A percentile compares a stretch with the other conserved stretches of the same genome.
phyloP scores from a whole-genome alignment of 2,329 filamentous ascomycete genomes.

The Parascedosporium putredinis region DNA sequence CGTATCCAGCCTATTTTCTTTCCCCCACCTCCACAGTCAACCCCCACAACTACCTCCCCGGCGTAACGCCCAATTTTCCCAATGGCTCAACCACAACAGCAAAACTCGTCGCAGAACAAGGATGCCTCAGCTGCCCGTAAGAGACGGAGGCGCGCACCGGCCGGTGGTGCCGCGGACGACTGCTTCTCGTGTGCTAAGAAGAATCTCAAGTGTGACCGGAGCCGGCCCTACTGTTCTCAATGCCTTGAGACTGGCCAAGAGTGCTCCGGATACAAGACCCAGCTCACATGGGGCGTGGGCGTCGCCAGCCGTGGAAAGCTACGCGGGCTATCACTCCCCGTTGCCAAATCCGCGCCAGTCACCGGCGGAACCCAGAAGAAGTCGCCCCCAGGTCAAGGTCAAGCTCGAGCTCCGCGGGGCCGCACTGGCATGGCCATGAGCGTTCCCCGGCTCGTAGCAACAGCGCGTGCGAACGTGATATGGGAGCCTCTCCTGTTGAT shows the following conservation, averaged over 20 bases:
- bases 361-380: constrained; percentile 39
- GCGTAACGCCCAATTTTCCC: constrained; percentile 27
- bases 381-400: constrained; percentile 30
- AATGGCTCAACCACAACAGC: constrained; percentile 23
- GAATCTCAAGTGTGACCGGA: constrained; percentile 76
- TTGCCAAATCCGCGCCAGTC: constrained; percentile 48
- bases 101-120: constrained; percentile 33
- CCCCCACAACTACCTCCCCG: too few relatives aligned
- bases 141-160: constrained; percentile 77
- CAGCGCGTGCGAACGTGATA: background rate
- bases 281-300: constrained; percentile 91
- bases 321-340: constrained; percentile 69
- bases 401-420: constrained; percentile 27
- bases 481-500: constrained; percentile 13
- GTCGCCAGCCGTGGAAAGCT: constrained; percentile 94
- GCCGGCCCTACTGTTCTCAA: constrained; percentile 88
- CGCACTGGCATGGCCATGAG: background rate
- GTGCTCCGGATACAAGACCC: constrained; percentile 93
- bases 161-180: constrained; percentile 83
- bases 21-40: too few relatives aligned
- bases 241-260: constrained; percentile 87
- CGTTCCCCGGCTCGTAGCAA: background rate
- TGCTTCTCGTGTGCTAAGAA: constrained; percentile 89
- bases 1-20: too few relatives aligned
- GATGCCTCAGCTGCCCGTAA: constrained; percentile 47